Base-by-base conservation (phyloP, 108 stramenopile genomes). In the Schizochytrium sp. region DNA sequence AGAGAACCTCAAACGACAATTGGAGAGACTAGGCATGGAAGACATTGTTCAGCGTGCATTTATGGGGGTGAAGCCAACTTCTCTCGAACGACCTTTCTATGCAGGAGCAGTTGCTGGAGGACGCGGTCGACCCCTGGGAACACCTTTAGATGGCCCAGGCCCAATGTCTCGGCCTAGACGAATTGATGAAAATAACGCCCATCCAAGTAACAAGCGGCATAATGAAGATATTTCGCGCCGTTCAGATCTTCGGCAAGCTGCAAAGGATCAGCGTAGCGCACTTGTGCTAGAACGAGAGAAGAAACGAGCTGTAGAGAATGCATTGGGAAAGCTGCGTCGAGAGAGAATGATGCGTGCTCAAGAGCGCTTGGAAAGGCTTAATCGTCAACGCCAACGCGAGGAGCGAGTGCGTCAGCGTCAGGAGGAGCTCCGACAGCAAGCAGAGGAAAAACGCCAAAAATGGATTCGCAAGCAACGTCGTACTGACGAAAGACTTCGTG, bases 241-340 rank as follows among this genome's bases (percentile, higher is more conserved):
- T 7, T 12, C 64, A 8, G 76, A 53, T 3, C 72, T 90, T 5
- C 58, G 88, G 56, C 58, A 89, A 17, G 46, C 55, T n/a, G 87
- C 91, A 3, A 40, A 72, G 4, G 93, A 93, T 28, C 92, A 91
- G 53, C 40, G 38, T 12, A 57, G 8, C 12, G 92, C 92, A 4
- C 88, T 93, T 5, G 38, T 44, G 3, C 72, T 92, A 3, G 93
- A 93, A 87, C 73, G 90, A 49, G 93, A 93, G 60, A 47, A 87
- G 47, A 47, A 57, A 41, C 40, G 50, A 3, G 61, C 89, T 44
- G 93, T 92, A 19, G 91, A 93, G 91, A 40, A 60, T 12, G 93
- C 93, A 41, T 88, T 93, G 57, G 64, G 72, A 3, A 90, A 89
- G 57, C 87, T 92, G 4, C 55, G 89, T 10, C 15, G 73, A 87